A percentile compares a stretch with the other conserved stretches of the same genome.
Conservation (phyloP, 2,329 filamentous ascomycete species). For the Xylaria sp. region DNA sequence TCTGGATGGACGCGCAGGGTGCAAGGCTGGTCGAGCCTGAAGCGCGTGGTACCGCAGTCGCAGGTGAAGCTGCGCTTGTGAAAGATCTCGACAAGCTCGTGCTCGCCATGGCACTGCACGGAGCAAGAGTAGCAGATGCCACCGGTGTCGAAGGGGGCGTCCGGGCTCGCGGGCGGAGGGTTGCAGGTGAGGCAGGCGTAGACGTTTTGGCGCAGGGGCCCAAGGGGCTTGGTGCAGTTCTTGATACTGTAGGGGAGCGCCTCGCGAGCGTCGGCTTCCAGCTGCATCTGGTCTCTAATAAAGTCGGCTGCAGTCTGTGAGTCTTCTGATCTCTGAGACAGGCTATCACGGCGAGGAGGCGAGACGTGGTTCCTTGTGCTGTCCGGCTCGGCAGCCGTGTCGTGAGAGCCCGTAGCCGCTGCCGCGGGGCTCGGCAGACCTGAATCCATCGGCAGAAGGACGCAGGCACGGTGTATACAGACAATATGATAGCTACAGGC, state of each 20-base stretch:
- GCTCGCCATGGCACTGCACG: conserved; percentile 95
- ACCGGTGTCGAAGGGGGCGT: conserved; percentile 75
- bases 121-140: conserved; percentile 97
- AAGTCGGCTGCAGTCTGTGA: conserved; percentile 84
- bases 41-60: conserved; percentile 90
- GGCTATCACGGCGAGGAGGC: conserved; percentile 64
- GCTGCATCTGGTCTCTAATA: conserved; percentile 86
- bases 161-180: conserved; percentile 73
- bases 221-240: conserved; percentile 89
- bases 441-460: conserved; percentile 51
- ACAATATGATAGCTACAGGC: neutral
- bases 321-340: conserved; percentile 66
- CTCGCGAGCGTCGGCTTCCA: conserved; percentile 95
- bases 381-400: conserved; percentile 42
- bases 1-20: conserved; percentile 76
- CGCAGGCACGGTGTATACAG: neutral
- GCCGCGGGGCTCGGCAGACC: conserved; percentile 47
- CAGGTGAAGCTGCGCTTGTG: conserved; percentile 95
- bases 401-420: conserved; percentile 37
- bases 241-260: conserved; percentile 97
- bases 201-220: conserved; percentile 85
- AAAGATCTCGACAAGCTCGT: conserved; percentile 94
- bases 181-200: conserved; percentile 97
- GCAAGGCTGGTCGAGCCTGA: conserved; percentile 76
- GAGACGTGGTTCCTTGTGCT: conserved; percentile 35